Percentiles rank a stretch among this genome's conserved stretches.
These are phyloP conservation scores for Agrocybe pediades DNA, from an alignment of 768 basidiomycete species.

Conservation along the genomic window DNA sequence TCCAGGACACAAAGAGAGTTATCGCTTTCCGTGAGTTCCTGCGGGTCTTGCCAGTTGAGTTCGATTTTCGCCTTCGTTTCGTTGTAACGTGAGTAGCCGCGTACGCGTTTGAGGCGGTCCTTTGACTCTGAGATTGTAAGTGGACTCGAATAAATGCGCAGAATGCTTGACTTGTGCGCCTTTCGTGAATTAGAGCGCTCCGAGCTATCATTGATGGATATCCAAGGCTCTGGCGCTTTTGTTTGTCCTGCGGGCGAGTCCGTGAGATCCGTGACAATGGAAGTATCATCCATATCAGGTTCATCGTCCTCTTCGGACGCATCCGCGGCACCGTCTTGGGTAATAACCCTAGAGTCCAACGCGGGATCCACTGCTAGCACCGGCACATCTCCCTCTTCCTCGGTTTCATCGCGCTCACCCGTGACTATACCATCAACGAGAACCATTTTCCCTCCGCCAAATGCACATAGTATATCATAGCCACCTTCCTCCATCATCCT, in stretches of 20 bases:
- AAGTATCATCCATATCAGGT: slow-evolving; percentile 12
- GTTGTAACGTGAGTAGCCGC: slow-evolving; percentile 10
- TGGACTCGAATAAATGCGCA: slow-evolving; percentile 9
- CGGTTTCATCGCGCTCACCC: slow-evolving; percentile 6
- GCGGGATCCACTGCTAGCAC: neutral
- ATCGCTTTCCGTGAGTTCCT: neutral
- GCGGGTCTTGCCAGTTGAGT: neutral
- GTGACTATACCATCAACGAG: slow-evolving; percentile 6
- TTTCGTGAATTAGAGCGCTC: slow-evolving; percentile 1
- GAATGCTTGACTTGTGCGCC: slow-evolving; percentile 11
- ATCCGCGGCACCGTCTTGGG: too few species aligned
- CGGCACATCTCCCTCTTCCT: slow-evolving; percentile 7
- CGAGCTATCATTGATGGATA: neutral
- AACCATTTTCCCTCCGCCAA: slow-evolving; percentile 5
- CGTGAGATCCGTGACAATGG: neutral
- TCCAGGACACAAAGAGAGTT: slow-evolving; percentile 5
- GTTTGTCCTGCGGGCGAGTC: neutral
- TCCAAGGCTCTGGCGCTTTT: slow-evolving; percentile 1
- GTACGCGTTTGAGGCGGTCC: slow-evolving; percentile 13
- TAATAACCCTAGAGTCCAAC: neutral
- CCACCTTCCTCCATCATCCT: neutral
- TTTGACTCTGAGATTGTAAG: slow-evolving; percentile 13
- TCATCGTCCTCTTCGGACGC: neutral
- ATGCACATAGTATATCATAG: slow-evolving; percentile 8
- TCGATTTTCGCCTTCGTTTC: neutral